Base-by-base conservation (phyloP, 495 filamentous ascomycete species). In the Choiromyces venosus region DNA sequence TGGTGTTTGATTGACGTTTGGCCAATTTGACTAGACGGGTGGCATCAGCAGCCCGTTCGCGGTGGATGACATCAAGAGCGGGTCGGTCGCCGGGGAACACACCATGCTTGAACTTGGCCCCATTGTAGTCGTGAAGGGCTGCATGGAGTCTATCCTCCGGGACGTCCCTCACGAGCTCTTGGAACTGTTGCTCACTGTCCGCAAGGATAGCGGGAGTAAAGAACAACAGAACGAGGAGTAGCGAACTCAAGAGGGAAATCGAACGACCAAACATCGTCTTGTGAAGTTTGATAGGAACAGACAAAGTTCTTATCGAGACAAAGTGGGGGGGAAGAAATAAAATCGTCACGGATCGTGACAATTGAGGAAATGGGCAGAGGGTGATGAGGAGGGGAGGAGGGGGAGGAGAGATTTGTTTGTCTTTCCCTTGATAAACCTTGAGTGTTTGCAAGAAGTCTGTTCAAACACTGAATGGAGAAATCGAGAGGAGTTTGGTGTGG, bases 81-180 rank as follows among this genome's bases (percentile, higher is more conserved):
- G 78, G 80, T 56, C 82, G 81, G 78, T 87, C 85, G 80, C 83
- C 72, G 67, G 75, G 79, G 69, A 81, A 87, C 77, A 87, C 83
- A 75, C 86, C 87, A 78, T 88, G 82, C 71, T 85, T 82, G 78
- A 85, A 88, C 77, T 84, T 81, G 67, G 80, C 85, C 56, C 80
- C 81, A 71, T 85, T 83, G 67, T 85, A 81, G 69, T 80, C 80
- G 76, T 88, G 86, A 66, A 88, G 82, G 65, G 83, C 85, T 70
- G 83, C 83, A 79, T 88, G 86, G 40, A 87, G 77, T 64, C 82
- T 80, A 65, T 80, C 76, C 46, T 82, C 83, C 65, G 84, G 78
- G 71, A 84, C 82, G 68, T 82, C 78, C 70, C 81, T 82, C n/a
- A 83, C 80, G 2, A 84, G 76, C n/a, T 83, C 81, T 68, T 83